Conservation (phyloP, 306 rosid genomes). For the Fragaria ananassa region DNA sequence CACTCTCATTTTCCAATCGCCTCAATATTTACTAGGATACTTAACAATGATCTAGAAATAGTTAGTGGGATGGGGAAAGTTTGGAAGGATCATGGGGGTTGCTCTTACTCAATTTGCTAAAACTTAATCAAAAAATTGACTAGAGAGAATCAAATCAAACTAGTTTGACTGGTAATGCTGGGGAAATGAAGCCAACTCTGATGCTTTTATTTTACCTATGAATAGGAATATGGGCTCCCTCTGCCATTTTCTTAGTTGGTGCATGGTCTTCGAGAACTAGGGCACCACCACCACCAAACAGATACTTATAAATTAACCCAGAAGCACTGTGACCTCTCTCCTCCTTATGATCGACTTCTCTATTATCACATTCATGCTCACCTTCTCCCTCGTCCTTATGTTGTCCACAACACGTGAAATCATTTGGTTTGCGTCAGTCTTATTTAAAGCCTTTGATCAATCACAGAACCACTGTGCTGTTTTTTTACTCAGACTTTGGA, state of each 20-base stretch:
- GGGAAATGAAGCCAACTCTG: conserved; percentile 32
- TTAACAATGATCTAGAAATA: background rate
- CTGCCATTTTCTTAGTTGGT: conserved; percentile 12
- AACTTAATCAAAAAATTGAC: background rate
- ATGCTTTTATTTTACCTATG: conserved; percentile 17
- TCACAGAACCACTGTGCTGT: background rate
- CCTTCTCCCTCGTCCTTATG: conserved; percentile 18
- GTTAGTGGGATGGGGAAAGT: background rate
- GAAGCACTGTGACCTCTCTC: background rate
- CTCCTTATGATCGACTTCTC: background rate
- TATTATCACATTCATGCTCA: conserved; percentile 4
- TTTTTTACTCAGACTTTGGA: conserved; percentile 22
- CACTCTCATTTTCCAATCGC: no score
- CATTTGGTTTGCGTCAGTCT: conserved; percentile 27
- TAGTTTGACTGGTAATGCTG: conserved; percentile 29
- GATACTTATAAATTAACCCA: background rate
- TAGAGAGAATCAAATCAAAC: conserved; percentile 21
- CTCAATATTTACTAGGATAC: background rate
- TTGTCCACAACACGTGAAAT: conserved; percentile 36
- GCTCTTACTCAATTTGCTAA: no score
- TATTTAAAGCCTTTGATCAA: conserved; percentile 9
- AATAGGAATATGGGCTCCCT: conserved; percentile 11
- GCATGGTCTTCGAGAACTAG: conserved; percentile 27
- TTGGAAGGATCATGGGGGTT: background rate
- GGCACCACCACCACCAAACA: background rate